phyloP scores from a whole-genome alignment of 441 rosid species.

The Populus hybrid region DNA sequence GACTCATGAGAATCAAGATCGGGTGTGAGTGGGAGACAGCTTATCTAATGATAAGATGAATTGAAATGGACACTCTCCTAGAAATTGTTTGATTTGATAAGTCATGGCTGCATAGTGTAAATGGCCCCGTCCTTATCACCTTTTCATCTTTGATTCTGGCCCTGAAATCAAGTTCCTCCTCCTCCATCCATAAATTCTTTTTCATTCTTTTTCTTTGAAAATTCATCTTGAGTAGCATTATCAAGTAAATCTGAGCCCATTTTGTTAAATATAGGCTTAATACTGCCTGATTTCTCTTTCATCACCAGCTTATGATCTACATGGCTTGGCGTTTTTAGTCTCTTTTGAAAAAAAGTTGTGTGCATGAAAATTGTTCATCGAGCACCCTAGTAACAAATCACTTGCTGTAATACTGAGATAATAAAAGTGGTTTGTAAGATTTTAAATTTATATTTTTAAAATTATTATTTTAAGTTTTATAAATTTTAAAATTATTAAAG shows the following conservation, averaged over 20 bases:
- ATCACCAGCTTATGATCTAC: too few relatives aligned
- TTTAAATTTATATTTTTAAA: too few relatives aligned
- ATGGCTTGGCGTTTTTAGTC: conserved; percentile 43
- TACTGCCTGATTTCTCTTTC: too few relatives aligned
- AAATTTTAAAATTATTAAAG: too few relatives aligned
- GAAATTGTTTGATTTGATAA: conserved; percentile 15
- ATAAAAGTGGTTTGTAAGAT: too few relatives aligned
- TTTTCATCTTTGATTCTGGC: not conserved
- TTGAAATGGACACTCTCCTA: not conserved
- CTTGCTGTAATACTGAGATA: too few relatives aligned
- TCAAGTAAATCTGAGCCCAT: not conserved
- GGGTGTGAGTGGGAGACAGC: conserved; percentile 17
- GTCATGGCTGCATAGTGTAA: conserved; percentile 9
- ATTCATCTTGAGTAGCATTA: not conserved
- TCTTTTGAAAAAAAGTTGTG: conserved; percentile 50
- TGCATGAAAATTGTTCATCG: conserved; percentile 24
- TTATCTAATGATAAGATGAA: conserved; percentile 8
- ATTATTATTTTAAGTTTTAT: too few relatives aligned
- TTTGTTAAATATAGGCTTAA: not conserved
- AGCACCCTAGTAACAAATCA: not conserved
- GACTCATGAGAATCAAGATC: not conserved
- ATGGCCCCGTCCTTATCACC: conserved; percentile 1
- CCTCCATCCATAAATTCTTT: not conserved
- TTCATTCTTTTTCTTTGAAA: not conserved
- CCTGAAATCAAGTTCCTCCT: not conserved